Conservation (phyloP, 768 basidiomycete genomes). For the Amanita pseudoporphyria region DNA sequence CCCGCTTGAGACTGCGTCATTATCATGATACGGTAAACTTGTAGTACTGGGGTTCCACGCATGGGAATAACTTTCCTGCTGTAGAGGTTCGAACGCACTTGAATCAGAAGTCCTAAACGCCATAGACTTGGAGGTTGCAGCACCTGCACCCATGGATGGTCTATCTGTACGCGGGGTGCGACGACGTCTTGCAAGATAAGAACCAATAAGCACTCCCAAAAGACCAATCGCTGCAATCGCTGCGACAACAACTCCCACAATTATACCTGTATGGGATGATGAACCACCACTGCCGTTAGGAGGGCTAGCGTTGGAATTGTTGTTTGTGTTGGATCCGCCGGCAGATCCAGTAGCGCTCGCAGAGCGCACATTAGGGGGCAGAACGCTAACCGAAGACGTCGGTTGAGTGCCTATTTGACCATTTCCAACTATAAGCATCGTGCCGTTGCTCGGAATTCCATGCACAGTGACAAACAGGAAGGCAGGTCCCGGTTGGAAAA, state of each 20-base stretch:
- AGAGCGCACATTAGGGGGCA: conserved; percentile 43
- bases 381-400: conserved; percentile 25
- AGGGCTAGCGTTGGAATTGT: conserved; percentile 5
- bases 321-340: conserved; percentile 13
- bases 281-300: conserved; percentile 9
- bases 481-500: conserved; percentile 86
- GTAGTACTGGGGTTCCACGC: conserved; percentile 49
- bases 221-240: conserved; percentile 43
- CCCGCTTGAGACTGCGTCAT: conserved; percentile 5
- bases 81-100: conserved; percentile 64
- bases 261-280: conserved; percentile 27
- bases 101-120: conserved; percentile 47
- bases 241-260: conserved; percentile 43
- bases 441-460: conserved; percentile 77
- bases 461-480: conserved; percentile 75
- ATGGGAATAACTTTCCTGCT: conserved; percentile 47
- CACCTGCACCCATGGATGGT: conserved; percentile 17
- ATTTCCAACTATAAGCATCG: conserved; percentile 67
- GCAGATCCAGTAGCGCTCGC: conserved; percentile 31
- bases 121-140: conserved; percentile 17
- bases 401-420: conserved; percentile 73
- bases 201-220: conserved; percentile 42
- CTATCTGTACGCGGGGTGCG: conserved; percentile 26
- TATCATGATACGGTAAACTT: conserved; percentile 25
- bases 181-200: conserved; percentile 42